Percentiles rank a stretch among this genome's conserved stretches.
Conservation (phyloP, 179 eudicot genomes). For the Pouteria campechiana region DNA sequence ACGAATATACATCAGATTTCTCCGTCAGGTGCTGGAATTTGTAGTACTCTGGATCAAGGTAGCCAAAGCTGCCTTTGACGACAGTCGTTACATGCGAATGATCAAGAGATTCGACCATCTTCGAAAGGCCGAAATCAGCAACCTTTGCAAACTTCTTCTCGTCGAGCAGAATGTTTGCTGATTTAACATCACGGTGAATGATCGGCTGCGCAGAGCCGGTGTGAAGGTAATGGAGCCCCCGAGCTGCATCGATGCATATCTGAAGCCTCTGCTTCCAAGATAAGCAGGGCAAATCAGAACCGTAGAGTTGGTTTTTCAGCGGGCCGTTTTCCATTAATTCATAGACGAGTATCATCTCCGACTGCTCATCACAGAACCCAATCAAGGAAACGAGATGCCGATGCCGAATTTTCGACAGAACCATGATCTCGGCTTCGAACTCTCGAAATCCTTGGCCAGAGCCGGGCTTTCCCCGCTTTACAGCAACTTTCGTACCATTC, state of each 20-base stretch:
- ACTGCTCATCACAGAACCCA: constrained; percentile 59
- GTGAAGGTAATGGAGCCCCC: constrained; percentile 76
- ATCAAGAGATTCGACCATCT: constrained; percentile 60
- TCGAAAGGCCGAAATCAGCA: constrained; percentile 72
- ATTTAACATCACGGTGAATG: constrained; percentile 74
- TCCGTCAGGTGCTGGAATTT: constrained; percentile 62
- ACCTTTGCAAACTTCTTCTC: constrained; percentile 60
- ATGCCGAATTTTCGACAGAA: constrained; percentile 68
- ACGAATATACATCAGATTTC: constrained; percentile 71
- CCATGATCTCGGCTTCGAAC: constrained; percentile 55
- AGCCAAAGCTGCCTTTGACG: constrained; percentile 70
- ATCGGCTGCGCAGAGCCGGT: constrained; percentile 59
- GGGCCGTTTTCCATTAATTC: constrained; percentile 67
- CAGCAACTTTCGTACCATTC: constrained; percentile 62
- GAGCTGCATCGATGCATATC: constrained; percentile 64
- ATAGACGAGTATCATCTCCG: constrained; percentile 55
- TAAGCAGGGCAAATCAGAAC: constrained; percentile 35
- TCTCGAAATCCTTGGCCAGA: constrained; percentile 61
- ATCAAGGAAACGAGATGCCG: constrained; percentile 64
- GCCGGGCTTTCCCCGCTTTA: constrained; percentile 61
- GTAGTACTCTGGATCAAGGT: constrained; percentile 70
- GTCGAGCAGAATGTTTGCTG: constrained; percentile 71
- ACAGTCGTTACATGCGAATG: constrained; percentile 83
- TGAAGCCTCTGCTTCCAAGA: constrained; percentile 72
- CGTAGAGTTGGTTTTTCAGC: constrained; percentile 59